A percentile compares a stretch with the other conserved stretches of the same genome.
These are phyloP conservation scores for Saccharomyces eubayanus DNA, from an alignment of 805 yeast species.

Conservation along the genomic window DNA sequence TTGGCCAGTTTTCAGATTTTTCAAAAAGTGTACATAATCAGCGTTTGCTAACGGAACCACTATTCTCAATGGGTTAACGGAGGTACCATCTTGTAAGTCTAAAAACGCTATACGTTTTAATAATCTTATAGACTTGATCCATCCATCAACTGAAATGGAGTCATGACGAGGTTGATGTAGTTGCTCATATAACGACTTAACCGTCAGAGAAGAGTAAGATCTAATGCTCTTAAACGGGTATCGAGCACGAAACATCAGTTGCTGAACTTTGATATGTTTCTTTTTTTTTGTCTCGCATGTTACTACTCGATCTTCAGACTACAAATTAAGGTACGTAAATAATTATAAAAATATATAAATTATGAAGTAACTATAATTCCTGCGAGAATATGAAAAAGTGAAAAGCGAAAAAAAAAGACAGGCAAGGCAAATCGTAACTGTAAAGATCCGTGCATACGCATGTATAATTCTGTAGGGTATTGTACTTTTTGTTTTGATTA, in stretches of 20 bases:
- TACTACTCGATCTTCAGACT: background rate
- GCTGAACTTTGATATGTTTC: background rate
- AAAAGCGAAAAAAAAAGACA: background rate
- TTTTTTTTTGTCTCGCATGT: background rate
- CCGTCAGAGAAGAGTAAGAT: conserved; percentile 1
- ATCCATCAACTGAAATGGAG: conserved; percentile 44
- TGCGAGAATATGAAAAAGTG: background rate
- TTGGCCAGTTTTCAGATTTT: conserved; percentile 38
- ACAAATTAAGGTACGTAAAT: background rate
- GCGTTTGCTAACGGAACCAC: conserved; percentile 35
- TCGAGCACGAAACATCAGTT: background rate
- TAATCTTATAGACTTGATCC: conserved; percentile 63
- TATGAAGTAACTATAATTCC: background rate
- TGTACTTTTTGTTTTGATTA: background rate
- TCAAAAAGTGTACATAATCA: conserved; percentile 24
- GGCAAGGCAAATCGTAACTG: background rate
- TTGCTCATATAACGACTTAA: conserved; percentile 5
- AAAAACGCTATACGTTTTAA: conserved; percentile 74
- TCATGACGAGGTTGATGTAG: conserved; percentile 5
- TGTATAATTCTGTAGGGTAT: background rate
- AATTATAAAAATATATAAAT: background rate
- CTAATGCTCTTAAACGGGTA: conserved; percentile 20
- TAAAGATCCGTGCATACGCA: background rate
- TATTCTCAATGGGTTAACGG: conserved; percentile 45
- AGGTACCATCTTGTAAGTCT: conserved; percentile 74